Percentiles rank a stretch among this genome's conserved stretches.
These are phyloP conservation scores for Keqinozyma sinolaborantium DNA, from an alignment of 1,139 yeast genomes.

Conservation along the genomic window DNA sequence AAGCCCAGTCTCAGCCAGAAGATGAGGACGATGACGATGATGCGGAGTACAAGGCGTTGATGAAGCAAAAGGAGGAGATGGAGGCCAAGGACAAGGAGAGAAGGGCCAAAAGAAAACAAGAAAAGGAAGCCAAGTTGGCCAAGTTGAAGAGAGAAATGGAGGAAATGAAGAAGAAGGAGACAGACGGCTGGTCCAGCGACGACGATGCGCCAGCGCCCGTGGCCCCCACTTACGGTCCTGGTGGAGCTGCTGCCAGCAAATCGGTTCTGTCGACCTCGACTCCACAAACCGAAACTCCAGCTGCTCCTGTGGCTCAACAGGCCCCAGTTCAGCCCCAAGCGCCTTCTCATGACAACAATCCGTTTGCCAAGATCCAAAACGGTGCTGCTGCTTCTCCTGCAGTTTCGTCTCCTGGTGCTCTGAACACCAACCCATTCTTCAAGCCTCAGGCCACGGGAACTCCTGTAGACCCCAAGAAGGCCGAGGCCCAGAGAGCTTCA, in stretches of 20 bases:
- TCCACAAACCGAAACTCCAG: constrained; percentile 5
- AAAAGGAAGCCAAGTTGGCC: constrained; percentile 59
- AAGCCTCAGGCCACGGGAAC: constrained; percentile 36
- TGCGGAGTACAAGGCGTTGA: constrained; percentile 43
- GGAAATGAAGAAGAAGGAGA: constrained; percentile 37
- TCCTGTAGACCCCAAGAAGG: constrained; percentile 48
- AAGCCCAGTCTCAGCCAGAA: constrained; percentile 2
- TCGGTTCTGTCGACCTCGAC: constrained; percentile 6
- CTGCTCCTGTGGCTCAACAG: constrained; percentile 6
- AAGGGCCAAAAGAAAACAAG: constrained; percentile 44
- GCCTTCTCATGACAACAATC: constrained; percentile 32
- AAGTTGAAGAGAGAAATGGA: constrained; percentile 63
- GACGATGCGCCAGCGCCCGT: constrained; percentile 29
- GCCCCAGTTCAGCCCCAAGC: constrained; percentile 3
- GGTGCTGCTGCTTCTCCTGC: constrained; percentile 7
- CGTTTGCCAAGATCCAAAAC: constrained; percentile 26
- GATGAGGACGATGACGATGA: constrained; percentile 39
- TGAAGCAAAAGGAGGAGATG: constrained; percentile 46
- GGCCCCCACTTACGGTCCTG: constrained; percentile 29
- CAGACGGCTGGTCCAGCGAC: constrained; percentile 24
- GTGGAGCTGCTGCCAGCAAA: constrained; percentile 4
- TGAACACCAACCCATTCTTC: constrained; percentile 43
- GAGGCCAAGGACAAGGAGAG: constrained; percentile 47
- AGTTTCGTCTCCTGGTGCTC: constrained; percentile 5
- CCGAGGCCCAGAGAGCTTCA: constrained; percentile 61